phyloP scores from a whole-genome alignment of 306 rosid species.

The Vicia villosa region DNA sequence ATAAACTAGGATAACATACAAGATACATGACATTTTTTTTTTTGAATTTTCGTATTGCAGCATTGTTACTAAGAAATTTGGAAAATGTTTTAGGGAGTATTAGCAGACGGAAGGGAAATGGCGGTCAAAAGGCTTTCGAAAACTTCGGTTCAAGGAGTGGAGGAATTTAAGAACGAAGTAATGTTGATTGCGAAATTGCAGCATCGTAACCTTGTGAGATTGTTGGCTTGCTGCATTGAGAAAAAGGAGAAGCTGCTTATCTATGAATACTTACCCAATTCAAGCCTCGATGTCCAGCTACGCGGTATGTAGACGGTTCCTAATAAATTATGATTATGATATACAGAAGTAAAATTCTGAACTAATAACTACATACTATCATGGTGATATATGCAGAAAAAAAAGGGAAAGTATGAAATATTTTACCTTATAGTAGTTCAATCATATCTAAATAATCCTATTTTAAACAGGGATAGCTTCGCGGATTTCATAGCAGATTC shows the following conservation, averaged over 20 bases:
- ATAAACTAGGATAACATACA: background rate
- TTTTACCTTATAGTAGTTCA: no score
- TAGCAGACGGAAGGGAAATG: constrained; percentile 43
- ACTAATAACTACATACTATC: background rate
- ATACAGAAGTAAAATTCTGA: no score
- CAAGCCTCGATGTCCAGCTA: constrained; percentile 59
- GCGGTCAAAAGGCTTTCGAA: constrained; percentile 54
- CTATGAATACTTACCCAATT: constrained; percentile 70
- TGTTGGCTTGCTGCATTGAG: constrained; percentile 61
- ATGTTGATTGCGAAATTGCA: constrained; percentile 65
- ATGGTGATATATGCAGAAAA: no score
- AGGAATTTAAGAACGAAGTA: constrained; percentile 54
- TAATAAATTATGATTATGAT: no score
- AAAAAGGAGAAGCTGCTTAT: constrained; percentile 62
- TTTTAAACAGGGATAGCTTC: no score
- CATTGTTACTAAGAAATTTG: constrained; percentile 15
- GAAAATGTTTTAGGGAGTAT: constrained; percentile 32
- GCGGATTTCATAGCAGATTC: no score
- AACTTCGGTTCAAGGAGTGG: constrained; percentile 43
- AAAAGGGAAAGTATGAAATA: no score
- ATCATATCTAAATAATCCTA: no score
- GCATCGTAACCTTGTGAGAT: constrained; percentile 68
- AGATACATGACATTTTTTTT: background rate
- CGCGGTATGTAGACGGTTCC: no score
- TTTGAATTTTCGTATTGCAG: background rate